Evolutionary conservation across 495 filamentous ascomycete genomes (phyloP).

Genomic region (Pyronema omphalodes): DNA sequence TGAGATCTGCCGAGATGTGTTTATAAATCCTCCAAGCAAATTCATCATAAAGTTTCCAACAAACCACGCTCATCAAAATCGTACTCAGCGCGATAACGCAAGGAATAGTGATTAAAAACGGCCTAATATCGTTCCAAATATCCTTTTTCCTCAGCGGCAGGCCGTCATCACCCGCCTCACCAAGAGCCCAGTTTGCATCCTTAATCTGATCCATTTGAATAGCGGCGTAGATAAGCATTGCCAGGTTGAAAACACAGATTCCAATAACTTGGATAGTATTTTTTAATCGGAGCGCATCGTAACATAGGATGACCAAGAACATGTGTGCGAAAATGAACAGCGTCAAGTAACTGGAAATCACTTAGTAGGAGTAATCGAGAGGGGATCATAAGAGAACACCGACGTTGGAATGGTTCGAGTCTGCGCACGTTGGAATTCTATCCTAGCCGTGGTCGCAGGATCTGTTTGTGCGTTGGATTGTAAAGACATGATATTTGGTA

Average conservation of each 20-base stretch:
- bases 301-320: slow-evolving; percentile 74
- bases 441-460: background rate
- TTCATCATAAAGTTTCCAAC: slow-evolving; percentile 93
- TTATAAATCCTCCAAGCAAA: slow-evolving; percentile 99
- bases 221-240: slow-evolving; percentile 75
- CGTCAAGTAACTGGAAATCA: slow-evolving; percentile 51
- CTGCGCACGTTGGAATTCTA: slow-evolving; percentile 22
- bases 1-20: slow-evolving; percentile 91
- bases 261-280: slow-evolving; percentile 99
- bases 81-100: slow-evolving; percentile 62
- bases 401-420: slow-evolving; percentile 27
- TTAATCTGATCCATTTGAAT: slow-evolving; percentile 81
- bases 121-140: slow-evolving; percentile 49
- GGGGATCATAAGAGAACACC: background rate
- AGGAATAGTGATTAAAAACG: slow-evolving; percentile 71
- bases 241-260: slow-evolving; percentile 76
- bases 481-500: slow-evolving; percentile 1
- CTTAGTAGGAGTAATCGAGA: background rate
- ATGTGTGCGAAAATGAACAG: slow-evolving; percentile 96
- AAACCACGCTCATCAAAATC: slow-evolving; percentile 50
- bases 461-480: background rate
- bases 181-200: slow-evolving; percentile 41
- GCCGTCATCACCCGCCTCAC: slow-evolving; percentile 11
- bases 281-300: slow-evolving; percentile 81
- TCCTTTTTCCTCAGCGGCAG: slow-evolving; percentile 25